Percentiles rank a stretch among this genome's conserved stretches.
These are phyloP conservation scores for Elymus sibiricus DNA, from an alignment of 176 grass and related monocot species.

Conservation along the genomic window DNA sequence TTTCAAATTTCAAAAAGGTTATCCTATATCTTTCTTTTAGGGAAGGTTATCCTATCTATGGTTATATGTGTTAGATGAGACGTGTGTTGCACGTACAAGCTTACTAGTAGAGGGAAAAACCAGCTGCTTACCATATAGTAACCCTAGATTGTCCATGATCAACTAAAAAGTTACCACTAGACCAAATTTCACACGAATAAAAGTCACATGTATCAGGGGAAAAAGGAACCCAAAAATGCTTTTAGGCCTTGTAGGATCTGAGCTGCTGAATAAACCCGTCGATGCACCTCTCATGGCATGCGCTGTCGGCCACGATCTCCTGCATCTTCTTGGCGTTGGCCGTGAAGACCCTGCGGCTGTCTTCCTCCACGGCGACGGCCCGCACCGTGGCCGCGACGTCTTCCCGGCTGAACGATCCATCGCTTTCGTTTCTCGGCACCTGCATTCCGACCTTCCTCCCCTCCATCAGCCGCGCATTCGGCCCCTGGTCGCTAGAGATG, in stretches of 20 bases:
- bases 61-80: too few species aligned
- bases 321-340: slow-evolving; percentile 35
- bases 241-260: not conserved
- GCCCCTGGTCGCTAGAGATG: slow-evolving; percentile 16
- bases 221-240: not conserved
- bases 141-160: too few species aligned
- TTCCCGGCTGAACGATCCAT: slow-evolving; percentile 12
- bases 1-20: too few species aligned
- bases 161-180: too few species aligned
- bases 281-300: slow-evolving; percentile 12
- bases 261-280: slow-evolving; percentile 29
- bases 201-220: too few species aligned
- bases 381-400: slow-evolving; percentile 17
- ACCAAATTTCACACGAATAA: too few species aligned
- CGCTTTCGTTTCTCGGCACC: slow-evolving; percentile 23
- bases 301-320: slow-evolving; percentile 9
- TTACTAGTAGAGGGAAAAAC: too few species aligned
- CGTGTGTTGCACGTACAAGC: too few species aligned
- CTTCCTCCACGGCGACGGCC: slow-evolving; percentile 35
- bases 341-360: not conserved
- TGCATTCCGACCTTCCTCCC: not conserved
- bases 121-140: too few species aligned
- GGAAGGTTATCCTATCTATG: too few species aligned
- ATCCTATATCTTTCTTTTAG: too few species aligned
- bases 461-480: slow-evolving; percentile 5